These are phyloP conservation scores for Buxus sempervirens DNA, from an alignment of 164 flowering plant genomes.

Conservation along the genomic window DNA sequence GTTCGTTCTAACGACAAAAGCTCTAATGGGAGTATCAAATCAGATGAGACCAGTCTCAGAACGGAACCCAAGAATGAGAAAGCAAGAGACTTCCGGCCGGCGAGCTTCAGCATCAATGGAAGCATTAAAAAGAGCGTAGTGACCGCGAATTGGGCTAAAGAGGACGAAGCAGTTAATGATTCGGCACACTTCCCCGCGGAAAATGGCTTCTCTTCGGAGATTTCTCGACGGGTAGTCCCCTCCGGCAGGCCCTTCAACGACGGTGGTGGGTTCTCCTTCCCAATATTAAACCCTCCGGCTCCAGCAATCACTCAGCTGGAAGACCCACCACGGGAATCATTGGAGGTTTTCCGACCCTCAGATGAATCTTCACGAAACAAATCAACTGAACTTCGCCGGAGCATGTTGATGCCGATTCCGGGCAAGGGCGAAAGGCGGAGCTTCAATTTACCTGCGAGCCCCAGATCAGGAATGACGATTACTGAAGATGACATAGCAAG, in stretches of 20 bases:
- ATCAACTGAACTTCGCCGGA: conserved; percentile 16
- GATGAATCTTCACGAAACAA: conserved; percentile 7
- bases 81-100: conserved; percentile 1
- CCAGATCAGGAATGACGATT: conserved; percentile 17
- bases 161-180: not conserved
- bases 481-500: conserved; percentile 59
- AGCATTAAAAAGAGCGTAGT: conserved; percentile 7
- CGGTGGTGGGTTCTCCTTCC: conserved; percentile 45
- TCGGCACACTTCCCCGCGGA: conserved; percentile 18
- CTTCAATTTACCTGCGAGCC: conserved; percentile 33
- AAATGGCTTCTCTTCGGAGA: conserved; percentile 7
- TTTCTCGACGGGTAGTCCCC: conserved; percentile 19
- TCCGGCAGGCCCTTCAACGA: conserved; percentile 22
- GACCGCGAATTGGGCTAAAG: conserved; percentile 7
- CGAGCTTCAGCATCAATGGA: conserved; percentile 2
- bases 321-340: conserved; percentile 48
- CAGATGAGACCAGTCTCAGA: not conserved
- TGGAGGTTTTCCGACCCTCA: conserved; percentile 47
- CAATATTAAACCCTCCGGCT: conserved; percentile 29
- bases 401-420: conserved; percentile 4
- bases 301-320: conserved; percentile 2
- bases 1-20: not conserved
- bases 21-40: conserved; percentile 5
- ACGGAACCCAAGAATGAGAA: conserved; percentile 5
- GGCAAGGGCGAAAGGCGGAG: conserved; percentile 18